Percentiles rank a stretch among this genome's conserved stretches.
Evolutionary conservation across 192 early-diverging fungal genomes (phyloP).

Genomic region (Gonapodya prolifera): DNA sequence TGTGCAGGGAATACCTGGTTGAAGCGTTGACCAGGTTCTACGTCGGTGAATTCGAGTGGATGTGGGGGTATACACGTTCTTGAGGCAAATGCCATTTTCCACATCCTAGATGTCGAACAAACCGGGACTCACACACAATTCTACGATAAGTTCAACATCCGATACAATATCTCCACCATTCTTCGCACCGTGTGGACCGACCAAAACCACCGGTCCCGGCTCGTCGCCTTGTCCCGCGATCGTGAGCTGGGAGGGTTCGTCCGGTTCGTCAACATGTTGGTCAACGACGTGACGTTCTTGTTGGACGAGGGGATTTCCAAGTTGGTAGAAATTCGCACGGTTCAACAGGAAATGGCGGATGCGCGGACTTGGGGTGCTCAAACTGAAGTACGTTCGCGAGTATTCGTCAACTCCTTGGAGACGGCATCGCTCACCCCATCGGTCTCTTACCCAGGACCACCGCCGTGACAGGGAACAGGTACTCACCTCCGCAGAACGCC

Average conservation of each 20-base stretch:
- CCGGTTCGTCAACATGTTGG: slow-evolving; percentile 75
- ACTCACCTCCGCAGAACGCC: slow-evolving; percentile 58
- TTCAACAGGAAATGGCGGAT: slow-evolving; percentile 69
- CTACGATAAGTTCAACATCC: slow-evolving; percentile 96
- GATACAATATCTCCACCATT: slow-evolving; percentile 37
- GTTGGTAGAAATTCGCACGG: slow-evolving; percentile 64
- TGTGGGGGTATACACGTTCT: neutral
- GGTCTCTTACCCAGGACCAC: slow-evolving; percentile 20
- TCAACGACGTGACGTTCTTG: slow-evolving; percentile 92
- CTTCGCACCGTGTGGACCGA: slow-evolving; percentile 71
- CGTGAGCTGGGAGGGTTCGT: slow-evolving; percentile 62
- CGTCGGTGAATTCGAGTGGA: slow-evolving; percentile 43
- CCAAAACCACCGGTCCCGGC: slow-evolving; percentile 49
- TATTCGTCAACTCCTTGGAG: neutral
- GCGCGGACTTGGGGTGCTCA: slow-evolving; percentile 28
- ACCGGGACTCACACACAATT: slow-evolving; percentile 87
- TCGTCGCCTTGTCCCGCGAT: slow-evolving; percentile 19
- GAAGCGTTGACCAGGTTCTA: slow-evolving; percentile 81
- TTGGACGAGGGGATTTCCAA: slow-evolving; percentile 86
- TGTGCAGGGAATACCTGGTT: slow-evolving; percentile 62
- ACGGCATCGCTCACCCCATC: neutral
- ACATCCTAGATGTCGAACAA: slow-evolving; percentile 71
- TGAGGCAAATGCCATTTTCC: neutral
- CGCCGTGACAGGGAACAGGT: slow-evolving; percentile 48
- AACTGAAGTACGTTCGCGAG: slow-evolving; percentile 25